Conservation (phyloP, 1,284 basidiomycete species). For the Pholiota adiposa region DNA sequence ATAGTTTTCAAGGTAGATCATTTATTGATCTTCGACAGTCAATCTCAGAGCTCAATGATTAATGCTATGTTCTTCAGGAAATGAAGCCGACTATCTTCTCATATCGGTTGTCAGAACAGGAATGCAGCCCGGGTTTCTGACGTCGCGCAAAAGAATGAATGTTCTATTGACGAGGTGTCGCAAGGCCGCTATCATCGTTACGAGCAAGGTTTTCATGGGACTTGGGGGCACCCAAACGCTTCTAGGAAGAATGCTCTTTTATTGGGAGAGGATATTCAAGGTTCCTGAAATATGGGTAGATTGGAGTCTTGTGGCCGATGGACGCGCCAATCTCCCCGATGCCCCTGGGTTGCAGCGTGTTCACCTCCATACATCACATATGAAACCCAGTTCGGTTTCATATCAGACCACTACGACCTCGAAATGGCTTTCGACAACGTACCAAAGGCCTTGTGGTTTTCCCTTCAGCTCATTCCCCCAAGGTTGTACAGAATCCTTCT, state of each 20-base stretch:
- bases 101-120: constrained; percentile 47
- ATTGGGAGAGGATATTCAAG: constrained; percentile 25
- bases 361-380: neutral
- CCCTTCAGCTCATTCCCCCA: no score
- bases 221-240: constrained; percentile 33
- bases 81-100: constrained; percentile 47
- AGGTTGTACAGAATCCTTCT: no score
- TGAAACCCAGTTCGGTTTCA: neutral
- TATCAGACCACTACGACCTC: neutral
- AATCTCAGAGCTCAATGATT: neutral
- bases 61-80: constrained; percentile 31
- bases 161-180: constrained; percentile 53
- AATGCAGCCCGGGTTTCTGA: constrained; percentile 44
- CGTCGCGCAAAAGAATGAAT: constrained; percentile 43
- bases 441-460: no score
- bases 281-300: constrained; percentile 25
- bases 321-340: constrained; percentile 28
- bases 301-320: constrained; percentile 29
- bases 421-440: no score
- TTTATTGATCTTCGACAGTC: no score
- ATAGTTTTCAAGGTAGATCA: constrained; percentile 51
- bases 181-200: constrained; percentile 46
- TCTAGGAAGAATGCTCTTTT: constrained; percentile 33
- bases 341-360: constrained; percentile 14
- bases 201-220: constrained; percentile 39